Conservation (phyloP, 139 green algal genomes). For the Chlamydomonas sphaeroides region DNA sequence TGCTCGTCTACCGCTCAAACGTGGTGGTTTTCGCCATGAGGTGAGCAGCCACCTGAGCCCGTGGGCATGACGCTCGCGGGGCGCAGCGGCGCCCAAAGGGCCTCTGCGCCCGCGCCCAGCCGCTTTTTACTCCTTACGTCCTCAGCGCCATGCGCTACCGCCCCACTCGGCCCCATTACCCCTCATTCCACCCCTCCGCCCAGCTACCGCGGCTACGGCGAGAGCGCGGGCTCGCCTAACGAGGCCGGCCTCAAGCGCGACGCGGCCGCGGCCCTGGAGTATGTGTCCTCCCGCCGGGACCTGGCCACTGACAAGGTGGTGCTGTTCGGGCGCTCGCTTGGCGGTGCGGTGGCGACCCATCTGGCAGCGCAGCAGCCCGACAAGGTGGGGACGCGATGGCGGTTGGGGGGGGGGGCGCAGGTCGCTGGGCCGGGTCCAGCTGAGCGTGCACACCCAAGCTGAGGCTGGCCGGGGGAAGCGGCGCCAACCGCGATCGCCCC, state of each 20-base stretch:
- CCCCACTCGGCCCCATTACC: neutral
- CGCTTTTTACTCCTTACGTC: no score
- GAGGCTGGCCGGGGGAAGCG: no score
- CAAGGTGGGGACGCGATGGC: conserved; percentile 36
- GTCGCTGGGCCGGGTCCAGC: no score
- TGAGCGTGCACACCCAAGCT: no score
- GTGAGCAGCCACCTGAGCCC: no score
- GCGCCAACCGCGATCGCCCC: no score
- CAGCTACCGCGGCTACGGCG: conserved; percentile 89
- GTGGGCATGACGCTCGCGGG: no score
- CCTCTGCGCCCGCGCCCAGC: no score
- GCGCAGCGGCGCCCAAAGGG: no score
- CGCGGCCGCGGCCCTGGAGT: conserved; percentile 68
- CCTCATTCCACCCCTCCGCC: neutral
- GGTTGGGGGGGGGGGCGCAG: no score
- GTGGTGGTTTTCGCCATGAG: conserved; percentile 72
- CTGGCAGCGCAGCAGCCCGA: conserved; percentile 70
- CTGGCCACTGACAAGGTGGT: conserved; percentile 67
- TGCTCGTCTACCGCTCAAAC: conserved; percentile 63
- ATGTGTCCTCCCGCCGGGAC: conserved; percentile 63
- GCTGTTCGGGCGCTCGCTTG: conserved; percentile 86
- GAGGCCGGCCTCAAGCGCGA: conserved; percentile 82
- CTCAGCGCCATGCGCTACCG: neutral
- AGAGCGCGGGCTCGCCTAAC: conserved; percentile 72
- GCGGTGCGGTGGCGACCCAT: conserved; percentile 85